Percentiles rank a stretch among this genome's conserved stretches.
These are phyloP conservation scores for Camelina laxa DNA, from an alignment of 345 rosid genomes.

Conservation along the genomic window DNA sequence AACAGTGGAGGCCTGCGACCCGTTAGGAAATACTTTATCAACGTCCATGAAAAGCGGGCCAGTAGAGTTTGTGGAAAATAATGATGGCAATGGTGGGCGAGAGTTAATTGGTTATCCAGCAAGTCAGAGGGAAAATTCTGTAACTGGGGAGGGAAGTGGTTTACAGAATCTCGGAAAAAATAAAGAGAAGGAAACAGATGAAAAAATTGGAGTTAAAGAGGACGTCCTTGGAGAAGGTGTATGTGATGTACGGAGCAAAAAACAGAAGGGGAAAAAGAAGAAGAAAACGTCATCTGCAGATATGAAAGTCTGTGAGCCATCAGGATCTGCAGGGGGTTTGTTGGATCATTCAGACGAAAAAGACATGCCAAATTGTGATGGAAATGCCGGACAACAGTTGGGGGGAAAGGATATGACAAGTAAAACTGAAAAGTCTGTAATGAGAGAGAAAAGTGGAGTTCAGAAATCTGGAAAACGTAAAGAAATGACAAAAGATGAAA, in stretches of 20 bases:
- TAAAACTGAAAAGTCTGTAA: constrained; percentile 4
- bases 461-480: constrained; percentile 8
- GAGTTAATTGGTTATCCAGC: background rate
- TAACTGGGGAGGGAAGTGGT: constrained; percentile 13
- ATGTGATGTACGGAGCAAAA: constrained; percentile 18
- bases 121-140: constrained; percentile 11
- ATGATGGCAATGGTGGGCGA: background rate
- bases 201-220: constrained; percentile 1
- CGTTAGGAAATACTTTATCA: constrained; percentile 14
- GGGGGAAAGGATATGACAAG: constrained; percentile 12
- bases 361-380: constrained; percentile 4
- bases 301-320: constrained; percentile 33
- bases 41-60: constrained; percentile 7
- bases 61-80: constrained; percentile 13
- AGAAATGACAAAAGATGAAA: constrained; percentile 21
- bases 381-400: constrained; percentile 11
- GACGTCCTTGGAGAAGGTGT: constrained; percentile 19
- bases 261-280: constrained; percentile 19
- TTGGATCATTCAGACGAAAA: constrained; percentile 26
- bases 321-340: constrained; percentile 24
- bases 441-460: background rate
- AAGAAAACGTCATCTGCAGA: constrained; percentile 26
- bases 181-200: constrained; percentile 24
- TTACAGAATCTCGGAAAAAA: constrained; percentile 8
- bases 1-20: constrained; percentile 18